Base-by-base conservation (phyloP, 805 yeast species). In the Lipomyces oligophaga region DNA sequence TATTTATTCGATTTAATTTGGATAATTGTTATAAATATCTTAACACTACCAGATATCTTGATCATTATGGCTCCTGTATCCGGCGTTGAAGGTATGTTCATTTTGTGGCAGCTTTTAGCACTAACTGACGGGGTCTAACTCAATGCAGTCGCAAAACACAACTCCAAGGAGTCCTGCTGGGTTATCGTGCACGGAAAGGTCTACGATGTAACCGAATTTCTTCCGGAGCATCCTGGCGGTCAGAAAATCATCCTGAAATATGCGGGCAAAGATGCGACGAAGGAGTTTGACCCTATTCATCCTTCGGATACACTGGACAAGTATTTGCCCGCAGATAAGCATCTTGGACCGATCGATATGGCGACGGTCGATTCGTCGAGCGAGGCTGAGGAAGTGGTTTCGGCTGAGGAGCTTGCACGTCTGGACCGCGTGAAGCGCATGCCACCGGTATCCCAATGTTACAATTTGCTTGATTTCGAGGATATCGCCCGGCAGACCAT, bases 381-480 rank as follows among this genome's bases (percentile, higher is more conserved):
- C 18, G 37, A 27, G 2, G 55, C 45, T 15, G 60, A 58, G 32
- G 47, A 49, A 13, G 49, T 41, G 36, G 72, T 65, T 16, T 70
- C 63, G 35, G 61, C 62, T 11, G 71, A 64, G 27, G 81, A 77
- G 55, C 60, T 60, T 21, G 67, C 67, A 27, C 65, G 80, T 48
- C 63, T 68, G 33, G 74, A 67, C 25, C 49, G 65, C 41, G 63
- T 71, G 44, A 73, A 69, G 27, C 68, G 71, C 47, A 78, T 77
- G 65, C 97, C 97, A 1, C 80, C 79, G 13, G 61, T 90, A 32
- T 70, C 77, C 5, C 80, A 78, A 58, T 75, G 89, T 48, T 78
- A 80, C 62, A 90, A 93, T 60, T 59, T 86, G 49, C 81, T 79
- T 58, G 97, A 90, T 65, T 88, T 90, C 62, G 97, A 90, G 65